Evolutionary conservation across 2,329 filamentous ascomycete species (phyloP), one percentile per base, ranked within the genome.

Genomic region (Endoconidiophora polonica): DNA sequence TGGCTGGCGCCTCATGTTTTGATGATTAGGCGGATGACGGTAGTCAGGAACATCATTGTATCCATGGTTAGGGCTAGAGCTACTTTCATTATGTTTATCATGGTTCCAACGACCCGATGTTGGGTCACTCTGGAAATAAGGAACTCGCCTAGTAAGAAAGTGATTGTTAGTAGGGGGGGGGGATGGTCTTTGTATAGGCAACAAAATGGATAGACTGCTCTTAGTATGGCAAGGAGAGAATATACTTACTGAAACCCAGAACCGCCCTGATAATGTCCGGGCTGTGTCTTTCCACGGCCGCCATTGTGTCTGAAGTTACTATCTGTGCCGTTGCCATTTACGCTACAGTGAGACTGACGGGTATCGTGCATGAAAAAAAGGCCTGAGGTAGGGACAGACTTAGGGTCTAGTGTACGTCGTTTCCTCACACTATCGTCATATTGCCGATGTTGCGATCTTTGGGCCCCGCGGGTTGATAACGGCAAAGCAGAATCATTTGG

Each of bases 351-450:
- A 18, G 83, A 77, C 58, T 86, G 81, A 55, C 86, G 77, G 60
- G 91, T 86, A 62, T 96, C 91, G 64, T 96, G 90, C 77, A 96
- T 87, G 68, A 95, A 96, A 70, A 96, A 96, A 55, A 85, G 82
- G 53, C 91, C 91, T 56, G 90, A 74, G 60, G 93, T 95, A 49
- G 91, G 90, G 50, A 95, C 90, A 66, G 94, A 94, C 9, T 88
- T 80, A 36, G 90, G 90, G 63, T 94, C 86, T 56, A 94, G 87
- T 59, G 94, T 86, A 60, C 95, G 88, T 57, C 83, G 79, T 56
- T 84, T 79, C 63, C 84, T 80, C 56, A 78, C 74, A 55, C 91
- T 83, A 48, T 75, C 74, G 52, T 33, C 29, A 33, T 33, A 33
- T 12, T 33, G 29, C 9, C 29, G 29, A 33, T 33, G 76, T 68